Base-by-base conservation (phyloP, 2,329 filamentous ascomycete genomes). In the Cytospora piceicola region DNA sequence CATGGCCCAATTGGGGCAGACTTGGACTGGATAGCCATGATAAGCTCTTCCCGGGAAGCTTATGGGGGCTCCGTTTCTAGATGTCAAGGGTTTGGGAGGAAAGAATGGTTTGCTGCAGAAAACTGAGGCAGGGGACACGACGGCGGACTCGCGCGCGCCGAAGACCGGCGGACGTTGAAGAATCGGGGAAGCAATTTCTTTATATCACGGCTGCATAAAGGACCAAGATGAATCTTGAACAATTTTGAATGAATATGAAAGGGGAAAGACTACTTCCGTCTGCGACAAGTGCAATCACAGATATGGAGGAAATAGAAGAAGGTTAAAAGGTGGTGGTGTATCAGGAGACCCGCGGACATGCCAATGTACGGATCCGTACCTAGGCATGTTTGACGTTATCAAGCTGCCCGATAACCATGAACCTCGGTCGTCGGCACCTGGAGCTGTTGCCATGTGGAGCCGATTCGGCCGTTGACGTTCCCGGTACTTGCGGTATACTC, bases 1-100 rank as follows among this genome's bases (percentile, higher is more conserved):
- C 94, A 98, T 63, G 95, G 92, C 52, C 95, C 93, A 67, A 98
- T 86, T 70, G 82, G 82, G 61, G 82, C 82, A 69, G 88, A 83
- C 77, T 93, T 94, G 49, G 85, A 87, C 73, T 84, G 84, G 61
- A 75, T 82, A 65, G 80, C 78, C 85, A 87, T 86, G 67, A 62
- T 55, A 64, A 72, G 1, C 66, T 88, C 88, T 46, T 80, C 77
- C 4, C 11, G 29, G 4, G 4, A 4, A 57, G 11, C 12, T 34
- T 8, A 5, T 15, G 34, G 15, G 11, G 34, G 6, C 4, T 12
- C n/a, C 15, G 2, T n/a, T 51, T 36, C 12, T 51, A 22, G n/a
- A 34, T 11, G 2, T 32, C n/a, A 24, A 49, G 36, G 27, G 3
- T 22, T 39, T 51, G 60, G 7, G 11, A 29, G 49, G 14, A 24